A percentile compares a stretch with the other conserved stretches of the same genome.
These are phyloP conservation scores for Athelia psychrophila DNA, from an alignment of 1,284 basidiomycete species.

Conservation along the genomic window DNA sequence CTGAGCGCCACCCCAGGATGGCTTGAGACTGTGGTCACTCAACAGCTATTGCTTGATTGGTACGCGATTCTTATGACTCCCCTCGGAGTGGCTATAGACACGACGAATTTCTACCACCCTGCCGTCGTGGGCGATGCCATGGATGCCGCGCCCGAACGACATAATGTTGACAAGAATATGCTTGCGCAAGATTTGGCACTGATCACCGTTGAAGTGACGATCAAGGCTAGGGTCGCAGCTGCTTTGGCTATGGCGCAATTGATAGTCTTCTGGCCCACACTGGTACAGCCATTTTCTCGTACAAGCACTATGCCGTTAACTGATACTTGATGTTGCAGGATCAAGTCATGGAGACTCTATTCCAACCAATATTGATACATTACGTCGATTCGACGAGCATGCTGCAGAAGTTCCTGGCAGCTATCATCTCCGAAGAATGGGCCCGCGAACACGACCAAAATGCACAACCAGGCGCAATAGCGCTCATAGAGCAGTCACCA, in stretches of 20 bases:
- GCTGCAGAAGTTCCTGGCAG: conserved; percentile 85
- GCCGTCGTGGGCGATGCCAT: conserved; percentile 41
- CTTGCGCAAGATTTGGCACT: conserved; percentile 89
- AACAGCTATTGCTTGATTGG: conserved; percentile 71
- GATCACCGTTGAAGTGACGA: conserved; percentile 75
- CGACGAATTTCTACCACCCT: conserved; percentile 70
- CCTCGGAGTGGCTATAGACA: conserved; percentile 79
- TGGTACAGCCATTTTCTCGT: conserved; percentile 37
- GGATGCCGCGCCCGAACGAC: conserved; percentile 55
- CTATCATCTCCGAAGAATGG: conserved; percentile 93
- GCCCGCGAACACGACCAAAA: conserved; percentile 53
- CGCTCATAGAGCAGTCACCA: conserved; percentile 52
- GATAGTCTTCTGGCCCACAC: conserved; percentile 63
- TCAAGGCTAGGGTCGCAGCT: conserved; percentile 82
- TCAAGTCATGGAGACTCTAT: conserved; percentile 51
- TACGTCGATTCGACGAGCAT: conserved; percentile 89
- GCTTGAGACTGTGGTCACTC: conserved; percentile 51
- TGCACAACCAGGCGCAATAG: conserved; percentile 21
- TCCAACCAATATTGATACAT: conserved; percentile 69
- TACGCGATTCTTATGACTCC: conserved; percentile 91
- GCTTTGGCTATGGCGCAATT: conserved; percentile 80
- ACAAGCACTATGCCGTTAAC: neutral
- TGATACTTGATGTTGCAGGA: conserved; percentile 18
- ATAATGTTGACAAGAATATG: conserved; percentile 98
- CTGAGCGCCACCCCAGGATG: conserved; percentile 43